Conservation (phyloP, 345 rosid species). For the Brassica incana region DNA sequence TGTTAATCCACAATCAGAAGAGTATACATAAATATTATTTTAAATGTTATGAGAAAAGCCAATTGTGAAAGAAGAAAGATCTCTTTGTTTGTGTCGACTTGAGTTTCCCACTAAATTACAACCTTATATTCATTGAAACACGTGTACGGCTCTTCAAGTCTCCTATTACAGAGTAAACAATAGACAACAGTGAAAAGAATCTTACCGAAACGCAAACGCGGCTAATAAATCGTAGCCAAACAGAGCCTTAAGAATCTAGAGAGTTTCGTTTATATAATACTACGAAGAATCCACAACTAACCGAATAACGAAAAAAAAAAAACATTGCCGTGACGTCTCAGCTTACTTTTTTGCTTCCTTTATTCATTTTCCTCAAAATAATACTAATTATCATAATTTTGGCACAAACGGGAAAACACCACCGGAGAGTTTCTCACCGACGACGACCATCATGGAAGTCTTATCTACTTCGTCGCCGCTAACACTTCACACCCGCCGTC, state of each 20-base stretch:
- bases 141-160: neutral
- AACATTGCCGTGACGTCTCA: slow-evolving; percentile 47
- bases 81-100: neutral
- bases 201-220: slow-evolving; percentile 32
- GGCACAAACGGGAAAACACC: slow-evolving; percentile 10
- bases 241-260: slow-evolving; percentile 1
- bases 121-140: no score
- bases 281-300: slow-evolving; percentile 2
- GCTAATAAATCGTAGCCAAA: neutral
- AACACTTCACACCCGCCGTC: slow-evolving; percentile 52
- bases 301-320: neutral
- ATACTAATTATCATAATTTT: no score
- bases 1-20: neutral
- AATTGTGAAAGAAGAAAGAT: neutral
- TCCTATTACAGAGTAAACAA: neutral
- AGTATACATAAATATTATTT: neutral
- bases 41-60: neutral
- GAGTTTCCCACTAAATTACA: neutral
- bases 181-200: slow-evolving; percentile 24
- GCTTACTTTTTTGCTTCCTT: slow-evolving; percentile 36
- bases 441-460: slow-evolving; percentile 48
- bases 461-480: slow-evolving; percentile 61
- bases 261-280: neutral
- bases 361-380: neutral
- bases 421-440: no score